These are phyloP conservation scores for Nematocida sp. DNA, from an alignment of 371 early-diverging fungal genomes.

Conservation along the genomic window DNA sequence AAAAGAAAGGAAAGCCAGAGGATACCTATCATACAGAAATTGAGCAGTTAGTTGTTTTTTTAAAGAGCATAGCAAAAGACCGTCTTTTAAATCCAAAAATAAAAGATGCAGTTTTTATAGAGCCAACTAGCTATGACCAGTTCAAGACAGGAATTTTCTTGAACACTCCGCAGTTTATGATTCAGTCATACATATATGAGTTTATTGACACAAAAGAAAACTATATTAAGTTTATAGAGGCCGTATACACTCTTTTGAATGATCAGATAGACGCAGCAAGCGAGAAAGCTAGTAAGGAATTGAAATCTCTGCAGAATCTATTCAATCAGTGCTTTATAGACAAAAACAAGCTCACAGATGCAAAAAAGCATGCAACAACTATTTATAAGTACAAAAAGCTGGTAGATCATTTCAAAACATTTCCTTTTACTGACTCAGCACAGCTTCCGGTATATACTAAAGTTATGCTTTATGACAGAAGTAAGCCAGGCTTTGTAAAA, in stretches of 20 bases:
- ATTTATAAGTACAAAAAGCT: not conserved
- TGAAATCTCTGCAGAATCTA: not conserved
- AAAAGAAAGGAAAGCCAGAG: not conserved
- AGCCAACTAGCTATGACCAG: not conserved
- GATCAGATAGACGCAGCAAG: not conserved
- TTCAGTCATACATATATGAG: slow-evolving; percentile 1
- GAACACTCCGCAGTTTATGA: not conserved
- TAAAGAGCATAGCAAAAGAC: too few relatives aligned
- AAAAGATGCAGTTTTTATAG: not conserved
- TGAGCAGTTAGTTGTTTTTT: too few relatives aligned
- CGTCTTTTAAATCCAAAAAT: not conserved
- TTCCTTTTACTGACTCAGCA: not conserved
- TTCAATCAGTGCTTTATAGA: not conserved
- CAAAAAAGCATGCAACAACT: not conserved
- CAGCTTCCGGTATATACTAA: not conserved
- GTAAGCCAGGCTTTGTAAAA: not conserved
- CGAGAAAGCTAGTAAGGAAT: not conserved
- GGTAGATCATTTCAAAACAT: not conserved
- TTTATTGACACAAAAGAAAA: not conserved
- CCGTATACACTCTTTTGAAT: not conserved
- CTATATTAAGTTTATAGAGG: not conserved
- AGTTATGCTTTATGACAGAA: not conserved
- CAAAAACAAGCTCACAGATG: not conserved
- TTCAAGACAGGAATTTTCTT: not conserved
- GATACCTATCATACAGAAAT: too few relatives aligned